Conservation (phyloP, 768 basidiomycete species). For the Lentinula detonsa region DNA sequence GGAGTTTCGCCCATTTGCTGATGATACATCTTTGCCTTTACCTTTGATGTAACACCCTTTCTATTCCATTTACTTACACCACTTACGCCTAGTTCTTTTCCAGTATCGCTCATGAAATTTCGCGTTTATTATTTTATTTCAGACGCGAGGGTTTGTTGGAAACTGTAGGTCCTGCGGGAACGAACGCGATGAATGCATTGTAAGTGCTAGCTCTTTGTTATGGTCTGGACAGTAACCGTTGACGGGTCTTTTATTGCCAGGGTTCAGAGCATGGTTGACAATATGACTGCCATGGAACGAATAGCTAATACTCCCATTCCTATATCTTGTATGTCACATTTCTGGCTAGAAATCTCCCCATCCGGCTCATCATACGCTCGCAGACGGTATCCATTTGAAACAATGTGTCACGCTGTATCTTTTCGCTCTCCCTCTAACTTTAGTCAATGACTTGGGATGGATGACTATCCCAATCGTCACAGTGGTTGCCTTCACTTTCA, state of each 20-base stretch:
- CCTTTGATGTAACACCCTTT: conserved; percentile 57
- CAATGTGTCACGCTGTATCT: conserved; percentile 94
- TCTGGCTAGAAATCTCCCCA: not conserved
- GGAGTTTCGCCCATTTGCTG: conserved; percentile 53
- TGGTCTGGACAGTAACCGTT: not conserved
- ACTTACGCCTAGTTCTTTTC: not conserved
- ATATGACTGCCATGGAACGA: conserved; percentile 85
- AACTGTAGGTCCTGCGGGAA: conserved; percentile 85
- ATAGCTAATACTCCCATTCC: conserved; percentile 86
- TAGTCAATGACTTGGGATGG: conserved; percentile 81
- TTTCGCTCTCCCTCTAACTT: conserved; percentile 82
- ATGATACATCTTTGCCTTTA: conserved; percentile 66
- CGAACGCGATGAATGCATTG: conserved; percentile 73
- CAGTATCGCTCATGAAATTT: conserved; percentile 81
- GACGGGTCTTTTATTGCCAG: conserved; percentile 25
- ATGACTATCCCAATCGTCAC: conserved; percentile 81
- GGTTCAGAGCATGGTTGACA: conserved; percentile 77
- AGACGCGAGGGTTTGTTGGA: conserved; percentile 80
- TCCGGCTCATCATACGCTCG: conserved; percentile 9
- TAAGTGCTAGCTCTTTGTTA: conserved; percentile 20
- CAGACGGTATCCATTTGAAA: conserved; percentile 87
- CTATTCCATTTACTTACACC: not conserved
- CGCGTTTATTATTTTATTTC: conserved; percentile 62
- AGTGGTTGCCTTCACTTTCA: conserved; percentile 83
- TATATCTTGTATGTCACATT: conserved; percentile 48